Percentiles rank a stretch among this genome's conserved stretches.
These are phyloP conservation scores for Bimuria novae-zelandiae DNA, from an alignment of 2,329 filamentous ascomycete species.

Conservation along the genomic window DNA sequence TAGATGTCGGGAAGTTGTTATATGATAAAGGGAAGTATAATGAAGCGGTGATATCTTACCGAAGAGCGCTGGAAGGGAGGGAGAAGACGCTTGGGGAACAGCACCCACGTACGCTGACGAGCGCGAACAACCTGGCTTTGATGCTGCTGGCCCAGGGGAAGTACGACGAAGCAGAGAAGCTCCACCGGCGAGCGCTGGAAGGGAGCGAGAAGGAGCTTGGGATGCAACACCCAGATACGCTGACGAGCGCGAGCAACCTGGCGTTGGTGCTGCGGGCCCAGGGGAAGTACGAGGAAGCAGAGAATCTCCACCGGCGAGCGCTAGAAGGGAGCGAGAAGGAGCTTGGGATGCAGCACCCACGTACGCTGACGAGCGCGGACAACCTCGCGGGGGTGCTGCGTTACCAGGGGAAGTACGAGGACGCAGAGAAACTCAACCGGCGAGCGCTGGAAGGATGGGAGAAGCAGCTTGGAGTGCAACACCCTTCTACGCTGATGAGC, in stretches of 20 bases:
- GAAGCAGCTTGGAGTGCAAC: conserved; percentile 3
- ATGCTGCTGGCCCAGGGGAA: neutral
- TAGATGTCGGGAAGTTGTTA: neutral
- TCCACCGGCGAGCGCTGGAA: too few relatives aligned
- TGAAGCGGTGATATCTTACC: neutral
- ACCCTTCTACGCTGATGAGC: neutral
- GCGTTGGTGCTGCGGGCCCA: neutral
- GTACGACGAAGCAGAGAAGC: neutral
- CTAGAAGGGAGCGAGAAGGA: too few relatives aligned
- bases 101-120: neutral
- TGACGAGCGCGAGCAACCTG: neutral
- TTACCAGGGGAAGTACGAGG: neutral
- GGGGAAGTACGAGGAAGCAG: neutral
- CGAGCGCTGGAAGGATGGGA: neutral
- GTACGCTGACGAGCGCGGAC: neutral
- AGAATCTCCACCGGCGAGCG: too few relatives aligned
- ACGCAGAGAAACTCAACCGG: neutral
- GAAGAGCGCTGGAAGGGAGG: neutral
- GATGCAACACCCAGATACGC: too few relatives aligned
- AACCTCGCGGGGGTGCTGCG: neutral
- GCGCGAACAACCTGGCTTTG: neutral
- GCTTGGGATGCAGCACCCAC: too few relatives aligned
- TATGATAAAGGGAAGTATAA: neutral
- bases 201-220: too few relatives aligned
- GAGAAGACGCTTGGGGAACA: neutral